These are phyloP conservation scores for Vaccinium corymbosum DNA, from an alignment of 148 eudicot species.

Conservation along the genomic window DNA sequence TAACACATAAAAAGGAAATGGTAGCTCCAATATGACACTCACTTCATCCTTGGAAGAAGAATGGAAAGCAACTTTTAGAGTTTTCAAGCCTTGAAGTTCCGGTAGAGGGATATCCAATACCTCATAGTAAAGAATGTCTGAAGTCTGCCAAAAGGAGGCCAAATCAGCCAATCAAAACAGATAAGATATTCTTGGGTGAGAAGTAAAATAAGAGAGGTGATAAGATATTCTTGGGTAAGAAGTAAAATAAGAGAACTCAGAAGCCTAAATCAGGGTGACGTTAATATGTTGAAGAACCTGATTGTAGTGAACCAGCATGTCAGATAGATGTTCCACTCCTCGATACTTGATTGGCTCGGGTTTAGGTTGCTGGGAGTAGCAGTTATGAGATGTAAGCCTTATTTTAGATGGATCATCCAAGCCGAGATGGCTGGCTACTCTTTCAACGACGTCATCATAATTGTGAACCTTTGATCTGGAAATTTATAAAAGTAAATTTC, in stretches of 20 bases:
- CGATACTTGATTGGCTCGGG: constrained; percentile 73
- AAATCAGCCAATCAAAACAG: not conserved
- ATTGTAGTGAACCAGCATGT: constrained; percentile 82
- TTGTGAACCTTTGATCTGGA: constrained; percentile 70
- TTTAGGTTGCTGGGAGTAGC: constrained; percentile 92
- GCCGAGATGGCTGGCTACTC: constrained; percentile 66
- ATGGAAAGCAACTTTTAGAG: constrained; percentile 69
- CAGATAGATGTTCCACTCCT: constrained; percentile 58
- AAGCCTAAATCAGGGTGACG: not conserved
- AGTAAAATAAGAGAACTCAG: not conserved
- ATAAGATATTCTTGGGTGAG: not conserved
- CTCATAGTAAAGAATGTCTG: constrained; percentile 94
- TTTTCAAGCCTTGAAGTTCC: constrained; percentile 73
- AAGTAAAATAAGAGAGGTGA: not conserved
- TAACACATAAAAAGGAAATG: not conserved
- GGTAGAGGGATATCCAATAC: constrained; percentile 92
- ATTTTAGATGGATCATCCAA: constrained; percentile 87
- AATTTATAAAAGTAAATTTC: constrained; percentile 1
- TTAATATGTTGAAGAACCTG: constrained; percentile 43
- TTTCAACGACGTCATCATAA: constrained; percentile 85
- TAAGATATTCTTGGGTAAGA: not conserved
- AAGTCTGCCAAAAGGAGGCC: constrained; percentile 46
- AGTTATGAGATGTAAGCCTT: constrained; percentile 86
- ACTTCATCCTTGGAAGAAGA: constrained; percentile 83
- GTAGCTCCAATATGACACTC: not conserved